Conservation (phyloP, 768 basidiomycete species). For the Leucogyrophana mollusca region DNA sequence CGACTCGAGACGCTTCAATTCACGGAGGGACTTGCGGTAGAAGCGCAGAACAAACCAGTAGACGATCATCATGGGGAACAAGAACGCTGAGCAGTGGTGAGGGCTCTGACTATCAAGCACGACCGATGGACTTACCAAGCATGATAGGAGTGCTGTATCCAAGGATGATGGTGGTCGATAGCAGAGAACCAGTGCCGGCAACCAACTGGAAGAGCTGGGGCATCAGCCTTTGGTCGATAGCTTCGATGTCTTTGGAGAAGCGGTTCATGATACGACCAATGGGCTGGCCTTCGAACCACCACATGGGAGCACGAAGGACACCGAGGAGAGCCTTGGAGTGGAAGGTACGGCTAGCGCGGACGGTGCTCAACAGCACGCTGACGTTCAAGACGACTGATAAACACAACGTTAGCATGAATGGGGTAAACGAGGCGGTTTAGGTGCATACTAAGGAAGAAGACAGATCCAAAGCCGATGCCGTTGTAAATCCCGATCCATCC, state of each 20-base stretch:
- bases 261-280: conserved; percentile 48
- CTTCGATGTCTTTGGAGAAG: conserved; percentile 41
- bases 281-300: conserved; percentile 32
- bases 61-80: conserved; percentile 24
- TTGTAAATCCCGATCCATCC: conserved; percentile 29
- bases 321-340: conserved; percentile 21
- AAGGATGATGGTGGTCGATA: conserved; percentile 22
- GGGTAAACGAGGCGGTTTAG: neutral
- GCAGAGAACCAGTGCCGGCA: conserved; percentile 20
- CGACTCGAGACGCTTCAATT: conserved; percentile 46
- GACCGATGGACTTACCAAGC: conserved; percentile 30
- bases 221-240: conserved; percentile 37
- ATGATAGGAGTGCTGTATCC: conserved; percentile 27
- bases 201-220: conserved; percentile 27
- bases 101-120: too few relatives aligned
- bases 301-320: conserved; percentile 23
- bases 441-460: conserved; percentile 18
- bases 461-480: conserved; percentile 20
- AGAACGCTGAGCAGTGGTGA: conserved; percentile 11
- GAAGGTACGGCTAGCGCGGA: conserved; percentile 25
- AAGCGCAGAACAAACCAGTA: conserved; percentile 44
- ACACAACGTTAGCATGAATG: neutral
- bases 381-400: conserved; percentile 21
- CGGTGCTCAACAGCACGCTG: conserved; percentile 23
- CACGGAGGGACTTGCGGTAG: conserved; percentile 47